phyloP scores from a whole-genome alignment of 2,329 filamentous ascomycete species.

The Aspergillus puulaauensis region DNA sequence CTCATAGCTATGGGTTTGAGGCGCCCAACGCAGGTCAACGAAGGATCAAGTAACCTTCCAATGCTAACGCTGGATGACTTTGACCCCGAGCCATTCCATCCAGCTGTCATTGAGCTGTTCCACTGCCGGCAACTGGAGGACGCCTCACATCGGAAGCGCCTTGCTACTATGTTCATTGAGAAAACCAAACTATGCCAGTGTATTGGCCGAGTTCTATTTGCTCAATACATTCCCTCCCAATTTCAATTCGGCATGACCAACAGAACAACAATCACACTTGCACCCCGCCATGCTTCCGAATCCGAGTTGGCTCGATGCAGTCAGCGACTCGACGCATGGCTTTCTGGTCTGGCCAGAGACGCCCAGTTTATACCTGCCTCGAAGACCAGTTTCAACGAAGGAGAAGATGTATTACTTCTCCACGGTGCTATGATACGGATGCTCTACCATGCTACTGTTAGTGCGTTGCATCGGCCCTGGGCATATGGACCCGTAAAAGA shows the following conservation, averaged over 20 bases:
- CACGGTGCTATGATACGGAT: slow-evolving; percentile 84
- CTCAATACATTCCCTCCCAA: slow-evolving; percentile 84
- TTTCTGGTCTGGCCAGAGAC: slow-evolving; percentile 64
- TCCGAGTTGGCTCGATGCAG: slow-evolving; percentile 76
- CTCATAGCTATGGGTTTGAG: slow-evolving; percentile 87
- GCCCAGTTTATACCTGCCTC: slow-evolving; percentile 67
- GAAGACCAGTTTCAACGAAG: slow-evolving; percentile 56
- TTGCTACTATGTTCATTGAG: slow-evolving; percentile 82
- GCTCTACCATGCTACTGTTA: slow-evolving; percentile 88
- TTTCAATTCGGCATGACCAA: slow-evolving; percentile 68
- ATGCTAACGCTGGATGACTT: slow-evolving; percentile 80
- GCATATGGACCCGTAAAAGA: slow-evolving; percentile 62
- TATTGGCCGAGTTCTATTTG: slow-evolving; percentile 79
- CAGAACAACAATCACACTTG: slow-evolving; percentile 74
- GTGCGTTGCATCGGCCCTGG: slow-evolving; percentile 81
- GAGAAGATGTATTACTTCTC: slow-evolving; percentile 54
- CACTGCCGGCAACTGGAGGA: slow-evolving; percentile 68
- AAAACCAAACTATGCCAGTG: slow-evolving; percentile 84
- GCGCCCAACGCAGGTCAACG: slow-evolving; percentile 82
- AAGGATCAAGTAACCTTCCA: slow-evolving; percentile 86
- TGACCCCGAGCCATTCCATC: slow-evolving; percentile 65
- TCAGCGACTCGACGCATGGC: slow-evolving; percentile 72
- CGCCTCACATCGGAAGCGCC: slow-evolving; percentile 67
- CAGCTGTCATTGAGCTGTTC: slow-evolving; percentile 65
- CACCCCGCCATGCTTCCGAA: slow-evolving; percentile 77